Percentiles rank a stretch among this genome's conserved stretches.
Conservation (phyloP, 345 rosid genomes). For the Eutrema heterophyllum region DNA sequence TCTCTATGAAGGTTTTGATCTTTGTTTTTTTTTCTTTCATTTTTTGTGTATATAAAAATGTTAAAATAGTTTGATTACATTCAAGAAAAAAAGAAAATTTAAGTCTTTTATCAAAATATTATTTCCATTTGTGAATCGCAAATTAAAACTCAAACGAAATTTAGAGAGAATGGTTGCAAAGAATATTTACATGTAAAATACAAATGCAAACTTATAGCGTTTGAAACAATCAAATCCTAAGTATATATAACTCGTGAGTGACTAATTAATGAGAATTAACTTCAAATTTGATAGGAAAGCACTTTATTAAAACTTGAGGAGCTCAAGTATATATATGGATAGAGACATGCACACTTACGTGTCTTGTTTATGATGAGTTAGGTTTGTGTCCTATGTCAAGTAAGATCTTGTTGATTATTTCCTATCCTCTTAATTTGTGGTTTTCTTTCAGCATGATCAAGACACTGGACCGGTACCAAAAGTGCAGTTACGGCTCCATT, state of each 20-base stretch:
- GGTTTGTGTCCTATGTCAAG: not conserved
- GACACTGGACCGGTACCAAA: constrained; percentile 89
- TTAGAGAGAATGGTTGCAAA: not conserved
- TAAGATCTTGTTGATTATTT: not conserved
- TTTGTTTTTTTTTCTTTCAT: not conserved
- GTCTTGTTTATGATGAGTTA: not conserved
- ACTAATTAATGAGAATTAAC: not conserved
- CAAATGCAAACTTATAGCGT: not conserved
- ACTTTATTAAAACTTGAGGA: not conserved
- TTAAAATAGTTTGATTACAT: not conserved
- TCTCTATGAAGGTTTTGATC: constrained; percentile 4
- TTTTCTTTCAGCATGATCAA: constrained; percentile 69
- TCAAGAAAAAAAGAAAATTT: not conserved
- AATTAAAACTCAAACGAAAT: not conserved
- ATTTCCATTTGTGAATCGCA: not conserved
- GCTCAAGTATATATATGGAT: not conserved
- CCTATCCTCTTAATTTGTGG: not conserved
- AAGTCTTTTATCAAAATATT: not conserved
- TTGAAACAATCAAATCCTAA: not conserved
- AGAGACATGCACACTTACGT: not conserved
- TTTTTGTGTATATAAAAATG: not conserved
- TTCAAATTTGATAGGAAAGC: not conserved
- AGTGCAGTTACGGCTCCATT: constrained; percentile 86
- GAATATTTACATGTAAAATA: not conserved
- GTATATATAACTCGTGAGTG: not conserved